A percentile compares a stretch with the other conserved stretches of the same genome.
phyloP scores from a whole-genome alignment of 768 basidiomycete species.

The Psilocybe sp. region DNA sequence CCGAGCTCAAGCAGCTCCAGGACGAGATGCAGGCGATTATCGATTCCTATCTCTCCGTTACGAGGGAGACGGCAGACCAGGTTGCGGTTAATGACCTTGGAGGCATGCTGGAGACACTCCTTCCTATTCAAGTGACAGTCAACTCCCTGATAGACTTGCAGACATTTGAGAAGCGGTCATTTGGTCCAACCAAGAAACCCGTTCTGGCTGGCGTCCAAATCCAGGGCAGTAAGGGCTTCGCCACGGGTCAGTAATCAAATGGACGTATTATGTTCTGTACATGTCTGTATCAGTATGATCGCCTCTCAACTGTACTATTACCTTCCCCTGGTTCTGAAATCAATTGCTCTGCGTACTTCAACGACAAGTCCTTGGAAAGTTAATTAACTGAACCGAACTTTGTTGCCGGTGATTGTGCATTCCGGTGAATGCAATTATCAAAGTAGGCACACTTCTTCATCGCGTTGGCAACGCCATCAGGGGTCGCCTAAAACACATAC shows the following conservation, averaged over 20 bases:
- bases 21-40: slow-evolving; percentile 12
- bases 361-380: too few species aligned
- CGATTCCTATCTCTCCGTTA: slow-evolving; percentile 11
- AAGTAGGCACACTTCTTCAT: background rate
- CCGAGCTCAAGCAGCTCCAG: slow-evolving; percentile 13
- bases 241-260: too few species aligned
- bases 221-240: slow-evolving; percentile 12
- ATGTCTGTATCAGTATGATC: too few species aligned
- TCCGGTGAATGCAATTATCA: too few species aligned
- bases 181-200: slow-evolving; percentile 5
- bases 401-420: too few species aligned
- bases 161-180: slow-evolving; percentile 7
- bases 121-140: slow-evolving; percentile 13
- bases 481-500: background rate
- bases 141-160: slow-evolving; percentile 9
- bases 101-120: slow-evolving; percentile 7
- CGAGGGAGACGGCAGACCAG: slow-evolving; percentile 12
- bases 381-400: too few species aligned
- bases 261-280: too few species aligned
- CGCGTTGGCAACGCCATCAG: slow-evolving; percentile 1
- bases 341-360: too few species aligned
- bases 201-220: slow-evolving; percentile 7
- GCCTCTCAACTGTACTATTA: too few species aligned
- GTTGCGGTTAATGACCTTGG: slow-evolving; percentile 11
- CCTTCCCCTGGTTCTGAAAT: too few species aligned